phyloP scores from a whole-genome alignment of 805 yeast species.

The Candida namnaoensis region DNA sequence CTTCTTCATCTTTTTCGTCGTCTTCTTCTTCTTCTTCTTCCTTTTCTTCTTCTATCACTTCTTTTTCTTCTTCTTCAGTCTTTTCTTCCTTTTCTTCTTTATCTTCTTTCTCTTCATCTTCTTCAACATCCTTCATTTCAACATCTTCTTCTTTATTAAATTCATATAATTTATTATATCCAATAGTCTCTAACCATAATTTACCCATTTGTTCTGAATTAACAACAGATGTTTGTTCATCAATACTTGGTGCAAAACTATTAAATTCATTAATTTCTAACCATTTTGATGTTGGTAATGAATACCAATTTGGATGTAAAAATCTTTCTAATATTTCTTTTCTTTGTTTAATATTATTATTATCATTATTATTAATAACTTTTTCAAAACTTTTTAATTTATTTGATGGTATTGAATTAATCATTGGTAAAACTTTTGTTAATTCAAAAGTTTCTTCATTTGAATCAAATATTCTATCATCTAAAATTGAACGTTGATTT shows the following conservation, averaged over 20 bases:
- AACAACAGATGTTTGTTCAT: conserved; percentile 48
- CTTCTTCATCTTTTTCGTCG: conserved; percentile 1
- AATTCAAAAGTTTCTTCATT: conserved; percentile 37
- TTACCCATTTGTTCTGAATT: conserved; percentile 41
- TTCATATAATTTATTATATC: conserved; percentile 28
- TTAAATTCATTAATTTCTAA: conserved; percentile 37
- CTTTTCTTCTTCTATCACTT: background rate
- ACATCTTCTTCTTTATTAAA: conserved; percentile 1
- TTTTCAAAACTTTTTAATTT: conserved; percentile 8
- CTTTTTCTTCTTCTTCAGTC: background rate
- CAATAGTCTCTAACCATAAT: conserved; percentile 46
- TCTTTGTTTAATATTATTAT: too few relatives aligned
- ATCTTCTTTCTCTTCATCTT: conserved; percentile 1
- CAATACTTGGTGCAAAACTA: conserved; percentile 60
- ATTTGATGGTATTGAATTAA: background rate
- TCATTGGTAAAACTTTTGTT: conserved; percentile 57
- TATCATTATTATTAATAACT: background rate
- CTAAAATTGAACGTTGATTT: conserved; percentile 61
- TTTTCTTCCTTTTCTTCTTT: background rate
- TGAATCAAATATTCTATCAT: conserved; percentile 39
- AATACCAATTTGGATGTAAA: conserved; percentile 56
- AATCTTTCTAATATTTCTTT: conserved; percentile 45
- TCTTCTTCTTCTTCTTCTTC: background rate
- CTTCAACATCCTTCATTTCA: conserved; percentile 1
- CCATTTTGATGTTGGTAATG: conserved; percentile 62